Evolutionary conservation across 1,284 basidiomycete genomes (phyloP).

Genomic region (Agroathelia rolfsii): DNA sequence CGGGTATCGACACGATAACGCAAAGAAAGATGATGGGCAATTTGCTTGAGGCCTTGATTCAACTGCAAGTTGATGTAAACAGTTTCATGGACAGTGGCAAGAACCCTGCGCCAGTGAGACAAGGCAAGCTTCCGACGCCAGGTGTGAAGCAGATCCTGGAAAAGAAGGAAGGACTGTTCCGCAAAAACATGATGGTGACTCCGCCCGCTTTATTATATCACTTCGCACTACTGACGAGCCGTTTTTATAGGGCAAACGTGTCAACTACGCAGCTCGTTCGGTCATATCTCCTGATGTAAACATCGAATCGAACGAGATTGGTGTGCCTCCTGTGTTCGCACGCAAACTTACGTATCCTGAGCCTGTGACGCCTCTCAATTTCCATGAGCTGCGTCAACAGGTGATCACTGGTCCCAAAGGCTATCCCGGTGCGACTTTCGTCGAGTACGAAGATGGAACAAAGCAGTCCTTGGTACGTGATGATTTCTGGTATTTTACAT

Average conservation of each 20-base stretch:
- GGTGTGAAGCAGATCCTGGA: conserved; percentile 97
- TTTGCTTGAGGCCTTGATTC: conserved; percentile 78
- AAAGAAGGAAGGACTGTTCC: conserved; percentile 98
- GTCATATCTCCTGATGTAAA: conserved; percentile 99
- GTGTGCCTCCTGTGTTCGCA: conserved; percentile 96
- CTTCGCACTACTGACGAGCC: conserved; percentile 6
- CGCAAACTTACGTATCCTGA: conserved; percentile 96
- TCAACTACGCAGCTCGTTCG: conserved; percentile 97
- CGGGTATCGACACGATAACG: conserved; percentile 43
- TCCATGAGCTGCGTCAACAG: conserved; percentile 81
- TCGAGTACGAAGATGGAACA: conserved; percentile 92
- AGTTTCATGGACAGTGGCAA: conserved; percentile 97
- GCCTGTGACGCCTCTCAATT: conserved; percentile 89
- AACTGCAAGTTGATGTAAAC: conserved; percentile 93
- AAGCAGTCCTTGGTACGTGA: conserved; percentile 66
- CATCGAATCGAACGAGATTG: conserved; percentile 99
- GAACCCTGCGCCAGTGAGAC: conserved; percentile 78
- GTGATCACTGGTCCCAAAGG: conserved; percentile 88
- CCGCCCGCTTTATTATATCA: conserved; percentile 3
- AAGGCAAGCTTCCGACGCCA: conserved; percentile 87
- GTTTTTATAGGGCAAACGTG: conserved; percentile 81
- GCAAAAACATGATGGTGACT: conserved; percentile 97
- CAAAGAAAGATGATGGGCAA: conserved; percentile 54
- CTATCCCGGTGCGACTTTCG: conserved; percentile 90
- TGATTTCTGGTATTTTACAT: conserved; percentile 2